Evolutionary conservation across 371 early-diverging fungal species (phyloP), one percentile per base, ranked within the genome.

Genomic region (Umbelopsis sp.): DNA sequence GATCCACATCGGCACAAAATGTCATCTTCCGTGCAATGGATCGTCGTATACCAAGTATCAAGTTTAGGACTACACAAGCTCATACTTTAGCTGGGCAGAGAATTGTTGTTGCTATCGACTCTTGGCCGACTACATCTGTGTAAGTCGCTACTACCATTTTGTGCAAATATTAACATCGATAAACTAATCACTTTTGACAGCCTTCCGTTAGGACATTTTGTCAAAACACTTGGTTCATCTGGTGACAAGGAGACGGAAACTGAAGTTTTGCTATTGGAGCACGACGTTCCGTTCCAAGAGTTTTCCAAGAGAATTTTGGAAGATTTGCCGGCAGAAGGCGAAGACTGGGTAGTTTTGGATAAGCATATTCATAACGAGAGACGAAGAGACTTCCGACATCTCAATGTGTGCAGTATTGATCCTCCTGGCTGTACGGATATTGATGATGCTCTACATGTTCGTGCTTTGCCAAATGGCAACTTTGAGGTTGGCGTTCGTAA

Each of bases 391-490:
- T 85, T 96, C 65, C 84, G 99, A 62, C 72, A 87, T 50, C 69
- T 95, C 68, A 88, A 93, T 73, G 84, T 99, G 3, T 97, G 98
- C 83, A 95, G 94, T 76, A 99, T 99, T 71, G 99, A 99, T 91
- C 99, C 99, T 57, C 97, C 97, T 44, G 86, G 86, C 72, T 99
- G 99, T 90, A 98, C 98, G 4, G 99, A 99, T 89, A 99, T 99
- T 70, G 99, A 99, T 83, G 99, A 99, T 86, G 99, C 99, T 0
- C 88, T 99, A 44, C 99, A 99, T 75, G 92, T 92, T 0, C 71
- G 85, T 29, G 46, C 72, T 48, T 85, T 98, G 63, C 89, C 91
- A 10, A 96, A 98, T 76, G 99, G 97, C 16, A 96, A 96, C 74
- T 92, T 81, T 67, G 90, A 93, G 76, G 90, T 95, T 20, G 95